Evolutionary conservation across 2,329 filamentous ascomycete genomes (phyloP), one percentile per base, ranked within the genome.

Genomic region (Fusarium verticillioides): DNA sequence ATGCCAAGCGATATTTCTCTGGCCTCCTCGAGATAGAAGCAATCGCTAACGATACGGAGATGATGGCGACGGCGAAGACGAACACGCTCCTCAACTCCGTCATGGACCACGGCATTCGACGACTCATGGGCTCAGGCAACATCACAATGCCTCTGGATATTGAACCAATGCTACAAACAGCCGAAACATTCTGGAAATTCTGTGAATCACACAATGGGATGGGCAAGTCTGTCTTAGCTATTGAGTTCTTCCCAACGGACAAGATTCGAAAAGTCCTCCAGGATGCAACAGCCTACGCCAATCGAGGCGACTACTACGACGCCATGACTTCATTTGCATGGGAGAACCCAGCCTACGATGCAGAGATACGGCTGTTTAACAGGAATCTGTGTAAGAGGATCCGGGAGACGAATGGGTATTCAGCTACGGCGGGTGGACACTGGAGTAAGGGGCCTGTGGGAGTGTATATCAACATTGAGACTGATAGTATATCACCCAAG

Each of bases 241-340:
- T 85, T 9, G 86, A 88, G 68, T 79, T 84, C 30, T 81, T 83
- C 30, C 81, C 85, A 26, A 82, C 83, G 60, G 74, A 77, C 7
- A 83, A 84, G 72, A 78, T 84, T 30, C 78, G 80, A 4, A 73
- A 79, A n/a, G 78, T 85, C 9, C 73, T 79, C 0, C 70, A 79
- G 2, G 68, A 78, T 5, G 81, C 79, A 3, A 87, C 83, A 10
- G 83, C 86, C 0, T 86, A 85, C 63, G 83, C 84, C 7, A 85
- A 84, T 67, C 81, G 86, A 9, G 84, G 83, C 12, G 75, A 76
- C 10, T 84, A 84, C 42, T 84, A 84, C 68, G 85, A 87, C 53
- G 82, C 82, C 4, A 78, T 84, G 58, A 79, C 84, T 5, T 74
- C 76, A 10, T 79, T 84, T 36, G 79, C 81, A 16, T 87, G 85